Evolutionary conservation across 208 protist species (phyloP), one percentile per base, ranked within the genome.

Genomic region (Endotrypanum monterogeii): DNA sequence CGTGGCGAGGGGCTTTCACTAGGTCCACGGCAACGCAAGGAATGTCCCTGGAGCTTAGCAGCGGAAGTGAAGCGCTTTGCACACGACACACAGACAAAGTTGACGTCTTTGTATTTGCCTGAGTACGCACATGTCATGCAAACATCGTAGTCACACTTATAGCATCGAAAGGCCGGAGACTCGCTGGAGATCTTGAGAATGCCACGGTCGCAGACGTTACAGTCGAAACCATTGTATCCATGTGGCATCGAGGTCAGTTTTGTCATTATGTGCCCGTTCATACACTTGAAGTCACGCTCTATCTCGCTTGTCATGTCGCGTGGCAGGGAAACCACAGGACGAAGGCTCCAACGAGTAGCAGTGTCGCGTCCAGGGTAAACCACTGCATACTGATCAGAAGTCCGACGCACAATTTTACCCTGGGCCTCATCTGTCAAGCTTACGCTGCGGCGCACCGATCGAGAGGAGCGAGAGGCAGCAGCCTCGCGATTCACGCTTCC

Each of bases 71-170:
- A 96, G 65, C 89, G 90, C 67, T 96, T 96, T 14, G 77, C 74
- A 73, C 92, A 96, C 58, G 85, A 86, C n/a, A 88, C 82, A 57
- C 92, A 96, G 23, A 96, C 83, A 89, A 95, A 95, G 74, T 87
- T 92, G 30, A 95, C 89, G 44, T 94, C 90, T 74, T 91, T 92
- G 55, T 91, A 83, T 44, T 82, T 82, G 28, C 86, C 83, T n/a
- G 84, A 83, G 69, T 89, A 92, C 37, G 89, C 90, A 72, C 92
- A 96, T 55, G 88, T 83, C 79, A 88, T 85, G 75, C 92, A 96
- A 56, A 96, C 74, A 72, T 96, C 92, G 79, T 95, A 96, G 78
- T 96, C 92, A 73, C 92, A 96, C 82, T 95, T 94, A 74, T 94
- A 91, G 78, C 92, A 96, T 28, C 92, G 88, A 69, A 93, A 96